Percentiles rank a stretch among this genome's conserved stretches.
Evolutionary conservation across 1,284 basidiomycete genomes (phyloP).

Genomic region (Leccinum huronense): DNA sequence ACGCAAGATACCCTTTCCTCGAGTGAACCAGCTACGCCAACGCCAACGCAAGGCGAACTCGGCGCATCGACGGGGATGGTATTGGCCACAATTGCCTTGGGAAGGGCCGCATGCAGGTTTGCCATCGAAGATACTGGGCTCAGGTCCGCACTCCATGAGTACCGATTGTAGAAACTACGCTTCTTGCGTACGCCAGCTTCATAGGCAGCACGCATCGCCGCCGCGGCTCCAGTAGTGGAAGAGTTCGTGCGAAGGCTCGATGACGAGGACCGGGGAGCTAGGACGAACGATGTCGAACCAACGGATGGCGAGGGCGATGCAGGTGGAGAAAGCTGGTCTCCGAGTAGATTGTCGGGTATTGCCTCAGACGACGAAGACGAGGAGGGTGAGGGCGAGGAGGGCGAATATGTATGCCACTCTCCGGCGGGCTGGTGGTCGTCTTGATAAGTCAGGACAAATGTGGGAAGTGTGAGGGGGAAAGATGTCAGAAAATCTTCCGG

Average conservation of each 20-base stretch:
- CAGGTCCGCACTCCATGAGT: constrained; percentile 48
- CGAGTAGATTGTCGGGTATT: constrained; percentile 23
- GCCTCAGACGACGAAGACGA: constrained; percentile 34
- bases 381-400: constrained; percentile 29
- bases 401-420: constrained; percentile 32
- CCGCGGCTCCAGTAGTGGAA: constrained; percentile 37
- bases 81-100: constrained; percentile 21
- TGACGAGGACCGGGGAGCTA: constrained; percentile 32
- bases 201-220: constrained; percentile 57
- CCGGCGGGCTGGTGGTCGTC: constrained; percentile 29
- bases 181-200: constrained; percentile 55
- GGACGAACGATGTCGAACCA: constrained; percentile 30
- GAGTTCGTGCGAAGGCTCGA: constrained; percentile 32
- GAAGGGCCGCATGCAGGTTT: constrained; percentile 19
- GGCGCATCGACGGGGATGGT: constrained; percentile 11
- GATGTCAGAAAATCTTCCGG: constrained; percentile 55
- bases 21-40: constrained; percentile 13
- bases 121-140: constrained; percentile 28
- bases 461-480: constrained; percentile 62
- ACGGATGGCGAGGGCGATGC: constrained; percentile 34
- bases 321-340: constrained; percentile 31
- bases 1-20: constrained; percentile 1
- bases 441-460: constrained; percentile 28
- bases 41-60: constrained; percentile 8
- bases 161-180: constrained; percentile 52